Conservation (phyloP, 441 rosid genomes). For the Euphorbia celastroides region DNA sequence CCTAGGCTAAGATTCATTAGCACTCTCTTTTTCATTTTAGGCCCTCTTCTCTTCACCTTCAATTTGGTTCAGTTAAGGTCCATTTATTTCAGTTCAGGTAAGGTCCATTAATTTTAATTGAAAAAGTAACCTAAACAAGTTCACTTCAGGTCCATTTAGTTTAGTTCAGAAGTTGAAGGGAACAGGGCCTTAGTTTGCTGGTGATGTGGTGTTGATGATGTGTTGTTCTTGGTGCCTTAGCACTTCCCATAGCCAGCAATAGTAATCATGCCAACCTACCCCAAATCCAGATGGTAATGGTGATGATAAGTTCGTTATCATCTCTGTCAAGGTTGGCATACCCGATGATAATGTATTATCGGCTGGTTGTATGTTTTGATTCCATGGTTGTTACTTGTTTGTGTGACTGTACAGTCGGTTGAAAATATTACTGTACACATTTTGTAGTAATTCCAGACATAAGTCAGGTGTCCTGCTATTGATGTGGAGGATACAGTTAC, state of each 20-base stretch:
- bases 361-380: neutral
- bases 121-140: too few relatives aligned
- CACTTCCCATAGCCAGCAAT: slow-evolving; percentile 42
- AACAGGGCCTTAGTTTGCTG: too few relatives aligned
- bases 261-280: slow-evolving; percentile 22
- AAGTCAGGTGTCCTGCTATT: slow-evolving; percentile 61
- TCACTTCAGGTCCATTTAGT: too few relatives aligned
- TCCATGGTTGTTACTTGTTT: neutral
- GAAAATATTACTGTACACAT: neutral
- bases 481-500: slow-evolving; percentile 65
- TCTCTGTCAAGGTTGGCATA: slow-evolving; percentile 40
- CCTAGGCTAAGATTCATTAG: too few relatives aligned
- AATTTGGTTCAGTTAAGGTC: too few relatives aligned
- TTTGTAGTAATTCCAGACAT: slow-evolving; percentile 35
- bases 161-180: too few relatives aligned
- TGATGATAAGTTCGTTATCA: slow-evolving; percentile 3
- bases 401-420: neutral
- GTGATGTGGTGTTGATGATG: slow-evolving; percentile 38
- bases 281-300: slow-evolving; percentile 22
- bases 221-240: slow-evolving; percentile 20
- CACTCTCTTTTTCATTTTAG: too few relatives aligned
- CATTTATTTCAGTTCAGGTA: too few relatives aligned
- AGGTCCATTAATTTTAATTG: too few relatives aligned
- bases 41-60: too few relatives aligned
- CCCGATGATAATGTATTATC: too few relatives aligned